Evolutionary conservation across 495 filamentous ascomycete species (phyloP), one percentile per base, ranked within the genome.

Genomic region (Letharia columbiana): DNA sequence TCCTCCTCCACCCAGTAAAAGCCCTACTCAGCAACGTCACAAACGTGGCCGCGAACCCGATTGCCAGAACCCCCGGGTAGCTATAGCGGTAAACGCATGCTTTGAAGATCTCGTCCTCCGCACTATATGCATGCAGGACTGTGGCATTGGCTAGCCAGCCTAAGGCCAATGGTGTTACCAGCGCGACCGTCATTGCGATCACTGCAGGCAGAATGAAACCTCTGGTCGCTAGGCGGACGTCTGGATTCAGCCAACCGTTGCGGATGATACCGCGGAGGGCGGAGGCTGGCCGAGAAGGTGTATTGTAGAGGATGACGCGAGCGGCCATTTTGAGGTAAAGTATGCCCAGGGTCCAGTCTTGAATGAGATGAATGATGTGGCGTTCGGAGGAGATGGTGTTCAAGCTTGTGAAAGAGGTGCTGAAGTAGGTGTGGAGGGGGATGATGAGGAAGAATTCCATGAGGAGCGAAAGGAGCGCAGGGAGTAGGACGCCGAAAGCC

Each of bases 311-410:
- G 57, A 91, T 80, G 66, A 91, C 73, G 47, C 90, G 89, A 47
- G 84, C 81, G n/a, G 84, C 85, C 76, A 97, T 85, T 66, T 96
- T 93, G 61, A 96, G 83, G 75, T 97, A 97, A 41, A 98, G 82
- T 28, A 98, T 84, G 12, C 95, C 95, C 4, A 98, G 78, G 1
- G 92, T 95, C 92, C 95, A 98, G 70, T 90, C 86, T 74, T 98
- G 93, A 64, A 97, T 85, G 62, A 97, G 82, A 69, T 96, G 89
- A 49, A 98, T 84, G 45, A 90, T 88, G 72, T 96, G 92, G 2
- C 63, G 59, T 18, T 67, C 57, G n/a, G 44, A 47, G 33, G 40
- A 40, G 4, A 63, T 54, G 62, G 60, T 33, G 52, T 61, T 31
- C 10, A 60, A 33, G 62, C 61, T 18, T 35, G 44, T 28, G n/a